A percentile compares a stretch with the other conserved stretches of the same genome.
phyloP scores from a whole-genome alignment of 2,329 filamentous ascomycete species.

The Clonostachys rosea region DNA sequence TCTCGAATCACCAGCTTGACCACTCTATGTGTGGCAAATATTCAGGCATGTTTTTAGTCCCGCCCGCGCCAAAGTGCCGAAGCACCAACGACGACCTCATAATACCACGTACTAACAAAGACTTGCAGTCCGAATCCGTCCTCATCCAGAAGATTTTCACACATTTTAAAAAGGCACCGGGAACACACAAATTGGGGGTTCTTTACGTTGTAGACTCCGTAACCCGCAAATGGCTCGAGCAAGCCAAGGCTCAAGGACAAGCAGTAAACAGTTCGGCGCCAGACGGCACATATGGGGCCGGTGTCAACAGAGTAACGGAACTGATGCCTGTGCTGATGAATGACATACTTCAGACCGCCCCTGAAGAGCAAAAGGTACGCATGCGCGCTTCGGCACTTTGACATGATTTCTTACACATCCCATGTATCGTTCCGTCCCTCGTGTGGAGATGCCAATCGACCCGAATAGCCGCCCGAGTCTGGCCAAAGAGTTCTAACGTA shows the following conservation, averaged over 20 bases:
- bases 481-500: too few species aligned
- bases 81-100: constrained; percentile 1
- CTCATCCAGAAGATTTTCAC: constrained; percentile 96
- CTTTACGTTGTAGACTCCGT: constrained; percentile 99
- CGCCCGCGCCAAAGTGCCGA: background rate
- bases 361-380: constrained; percentile 94
- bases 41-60: constrained; percentile 61
- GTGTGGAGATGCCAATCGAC: too few species aligned
- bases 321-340: constrained; percentile 91
- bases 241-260: constrained; percentile 83
- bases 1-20: constrained; percentile 89
- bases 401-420: constrained; percentile 26
- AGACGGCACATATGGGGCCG: constrained; percentile 91
- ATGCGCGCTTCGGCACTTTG: background rate
- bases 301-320: constrained; percentile 94
- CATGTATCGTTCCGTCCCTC: constrained; percentile 21
- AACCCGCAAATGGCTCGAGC: constrained; percentile 97
- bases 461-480: too few species aligned
- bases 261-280: constrained; percentile 73
- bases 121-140: constrained; percentile 76
- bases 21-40: constrained; percentile 78
- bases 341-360: constrained; percentile 85
- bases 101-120: constrained; percentile 8
- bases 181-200: constrained; percentile 96
- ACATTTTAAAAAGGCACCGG: constrained; percentile 91